These are phyloP conservation scores for Aspergillus cristatus DNA, from an alignment of 495 filamentous ascomycete species.

Conservation along the genomic window DNA sequence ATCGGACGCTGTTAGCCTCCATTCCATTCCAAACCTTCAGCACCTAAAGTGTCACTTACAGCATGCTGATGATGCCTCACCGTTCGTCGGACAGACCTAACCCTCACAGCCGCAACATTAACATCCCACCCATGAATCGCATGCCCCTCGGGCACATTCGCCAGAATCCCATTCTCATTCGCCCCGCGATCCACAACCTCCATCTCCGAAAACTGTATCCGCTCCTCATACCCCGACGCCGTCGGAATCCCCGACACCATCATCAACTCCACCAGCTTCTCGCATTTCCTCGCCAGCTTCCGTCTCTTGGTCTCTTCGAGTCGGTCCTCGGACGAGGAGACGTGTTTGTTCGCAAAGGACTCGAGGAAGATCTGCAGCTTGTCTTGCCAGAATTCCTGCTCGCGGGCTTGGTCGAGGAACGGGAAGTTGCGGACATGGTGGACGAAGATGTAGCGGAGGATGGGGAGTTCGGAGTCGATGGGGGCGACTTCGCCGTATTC, in stretches of 20 bases:
- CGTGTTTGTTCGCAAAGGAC: slow-evolving; percentile 95
- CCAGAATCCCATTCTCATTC: slow-evolving; percentile 76
- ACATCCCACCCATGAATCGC: slow-evolving; percentile 93
- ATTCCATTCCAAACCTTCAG: neutral
- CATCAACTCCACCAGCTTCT: slow-evolving; percentile 96
- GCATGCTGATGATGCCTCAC: slow-evolving; percentile 88
- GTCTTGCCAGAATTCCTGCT: slow-evolving; percentile 99
- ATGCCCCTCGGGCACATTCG: slow-evolving; percentile 82
- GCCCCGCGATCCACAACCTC: slow-evolving; percentile 91
- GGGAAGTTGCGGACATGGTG: slow-evolving; percentile 97
- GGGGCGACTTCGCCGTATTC: slow-evolving; percentile 88
- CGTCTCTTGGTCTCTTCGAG: slow-evolving; percentile 91
- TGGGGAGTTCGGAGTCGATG: slow-evolving; percentile 87
- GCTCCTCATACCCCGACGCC: slow-evolving; percentile 92
- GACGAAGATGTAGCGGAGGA: slow-evolving; percentile 94
- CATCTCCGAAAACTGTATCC: slow-evolving; percentile 91
- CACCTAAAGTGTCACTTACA: too few species aligned
- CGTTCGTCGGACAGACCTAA: slow-evolving; percentile 71
- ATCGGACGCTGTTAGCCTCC: slow-evolving; percentile 5
- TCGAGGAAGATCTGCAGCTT: slow-evolving; percentile 95
- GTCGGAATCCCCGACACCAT: slow-evolving; percentile 97
- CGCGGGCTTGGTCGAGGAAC: slow-evolving; percentile 87
- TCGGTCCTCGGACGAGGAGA: slow-evolving; percentile 92
- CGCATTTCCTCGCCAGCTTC: slow-evolving; percentile 84
- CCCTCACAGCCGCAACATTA: slow-evolving; percentile 86